Evolutionary conservation across 163 green algal species (phyloP), one percentile per base, ranked within the genome.

Genomic region (Coccomyxa subellipsoidea): DNA sequence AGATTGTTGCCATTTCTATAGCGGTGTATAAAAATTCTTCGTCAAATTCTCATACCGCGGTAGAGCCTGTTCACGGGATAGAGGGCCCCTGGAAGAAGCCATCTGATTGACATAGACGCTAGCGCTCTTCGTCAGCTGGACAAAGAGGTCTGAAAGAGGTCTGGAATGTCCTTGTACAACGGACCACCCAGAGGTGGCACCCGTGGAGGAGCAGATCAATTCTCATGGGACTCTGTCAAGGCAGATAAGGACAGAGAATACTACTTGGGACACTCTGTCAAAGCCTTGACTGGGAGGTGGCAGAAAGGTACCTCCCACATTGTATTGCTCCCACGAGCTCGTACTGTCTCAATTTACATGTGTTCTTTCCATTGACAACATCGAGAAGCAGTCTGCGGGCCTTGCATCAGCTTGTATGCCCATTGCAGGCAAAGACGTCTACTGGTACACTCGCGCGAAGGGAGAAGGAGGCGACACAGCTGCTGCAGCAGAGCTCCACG

Each of bases 211-310:
- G 84, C 83, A 10, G 86, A 89, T 72, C 89, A 95, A 73, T 96
- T 96, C 84, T 91, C 83, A 78, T 96, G 92, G 93, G 91, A 97
- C 5, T 89, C 90, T 71, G 93, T 97, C 3, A 94, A 94, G 71
- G 36, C 36, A 7, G 90, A 95, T 82, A 88, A 92, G 78, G 84
- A 94, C 54, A 72, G 91, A 0, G 89, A 95, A 77, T 93, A 92
- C 69, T 96, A 94, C 83, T 82, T 96, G 37, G 76, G 93, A 0
- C 90, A 96, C 84, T 89, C 77, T 38, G 86, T 97, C 27, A 97
- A 96, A 82, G 93, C 93, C 4, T 70, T 88, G 4, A 87, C 88
- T 40, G 91, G 91, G 27, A 79, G 82, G 29, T 86, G 82, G 82
- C 82, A 86, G 37, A 86, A 86, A 83, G 82, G 82, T 81, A 25